Evolutionary conservation across 2,329 filamentous ascomycete species (phyloP), one percentile per base, ranked within the genome.

Genomic region (Paraphoma sp.): DNA sequence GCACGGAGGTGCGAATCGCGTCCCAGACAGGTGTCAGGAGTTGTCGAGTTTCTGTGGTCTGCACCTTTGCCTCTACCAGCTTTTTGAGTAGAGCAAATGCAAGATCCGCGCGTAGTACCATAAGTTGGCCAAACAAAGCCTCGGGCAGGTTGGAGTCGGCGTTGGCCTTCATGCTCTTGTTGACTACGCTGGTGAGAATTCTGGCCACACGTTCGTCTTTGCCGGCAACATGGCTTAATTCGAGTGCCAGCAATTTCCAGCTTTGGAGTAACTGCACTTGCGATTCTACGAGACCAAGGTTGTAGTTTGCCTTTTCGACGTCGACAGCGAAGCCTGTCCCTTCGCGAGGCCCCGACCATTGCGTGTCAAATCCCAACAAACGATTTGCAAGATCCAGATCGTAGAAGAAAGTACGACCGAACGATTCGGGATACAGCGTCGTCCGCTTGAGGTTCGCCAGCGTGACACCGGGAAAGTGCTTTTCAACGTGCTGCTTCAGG

Each of bases 261-360:
- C 92, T 90, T 67, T 92, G 88, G 62, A 97, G 89, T 16, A 99
- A 85, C 43, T 87, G 86, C 63, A 95, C 89, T 79, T 99, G 93
- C 23, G 94, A 91, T 74, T 98, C 93, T 33, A 99, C 92, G 33
- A 97, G 82, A 23, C 93, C 96, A 50, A 99, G 76, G 75, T 99
- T 98, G 60, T 90, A 81, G 75, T 99, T 99, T 42, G 94, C 95
- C 58, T 88, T 87, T 68, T 89, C 86, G 78, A 99, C 89, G 73
- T 99, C 95, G 47, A 86, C 85, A 59, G 86, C 84, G 77, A 96
- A 96, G 0, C 93, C 93, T 67, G 89, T 85, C 52, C 86, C 71
- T 53, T 67, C 55, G 42, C 84, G 64, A 80, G 83, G 63, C 81
- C 82, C 64, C 56, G 76, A 43, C 95, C 95, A 99, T 40, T 88